Evolutionary conservation across 352 stramenopile genomes (phyloP), one percentile per base, ranked within the genome.

Genomic region (Pythium volutum): DNA sequence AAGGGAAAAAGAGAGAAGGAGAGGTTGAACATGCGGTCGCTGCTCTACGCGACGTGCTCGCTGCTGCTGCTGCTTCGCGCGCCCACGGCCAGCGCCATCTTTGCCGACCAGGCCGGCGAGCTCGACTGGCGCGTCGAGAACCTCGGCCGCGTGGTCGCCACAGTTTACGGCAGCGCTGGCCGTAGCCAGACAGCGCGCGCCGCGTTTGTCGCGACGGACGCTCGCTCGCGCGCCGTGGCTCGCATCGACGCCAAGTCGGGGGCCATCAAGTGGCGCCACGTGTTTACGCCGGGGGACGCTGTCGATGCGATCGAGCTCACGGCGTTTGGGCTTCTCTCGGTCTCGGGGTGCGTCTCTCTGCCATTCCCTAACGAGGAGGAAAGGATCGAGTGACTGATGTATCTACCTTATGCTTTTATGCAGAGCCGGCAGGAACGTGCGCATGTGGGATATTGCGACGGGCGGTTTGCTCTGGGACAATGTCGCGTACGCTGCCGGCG

Each of bases 41-140:
- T 54, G 15, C 47, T 54, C 26, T 33, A 20, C 22, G n/a, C 22
- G 16, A 26, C 23, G 14, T 33, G 47, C 50, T 34, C 43, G 59
- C 23, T 60, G 43, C 52, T 67, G 34, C 31, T 55, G 53, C 60
- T 67, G 53, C 60, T 67, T 33, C 60, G 62, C 23, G 45, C 53
- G 53, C 60, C 48, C n/a, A 25, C 46, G 16, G 43, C 65, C 25
- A 52, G 31, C 47, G 81, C 69, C 18, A 76, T 94, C 46, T 92
- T 79, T 64, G 78, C 85, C 38, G 85, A 94, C 64, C 85, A 94
- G 58, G 80, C 77, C 6, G 85, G 82, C 3, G 67, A 91, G 56
- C 83, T 92, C 52, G 85, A 94, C 77, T 94, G 83, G 83, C 84
- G 76, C 48, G 59, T 73, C 15, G 55, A 89, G 64, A 78, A 91